A percentile compares a stretch with the other conserved stretches of the same genome.
Conservation (phyloP, 2,329 filamentous ascomycete species). For the Sphaceloma murrayae region DNA sequence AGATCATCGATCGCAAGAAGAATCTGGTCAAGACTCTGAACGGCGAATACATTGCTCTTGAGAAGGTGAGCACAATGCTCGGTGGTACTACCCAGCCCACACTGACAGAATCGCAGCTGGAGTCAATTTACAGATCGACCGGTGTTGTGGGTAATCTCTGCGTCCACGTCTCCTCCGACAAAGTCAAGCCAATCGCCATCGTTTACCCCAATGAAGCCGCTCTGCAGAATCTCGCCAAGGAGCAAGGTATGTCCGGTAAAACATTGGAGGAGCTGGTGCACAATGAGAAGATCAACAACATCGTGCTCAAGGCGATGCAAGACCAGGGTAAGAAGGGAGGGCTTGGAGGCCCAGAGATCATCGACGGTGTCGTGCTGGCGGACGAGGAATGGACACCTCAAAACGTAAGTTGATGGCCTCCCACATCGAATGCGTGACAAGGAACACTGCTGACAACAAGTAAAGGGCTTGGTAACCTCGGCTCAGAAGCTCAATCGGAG, state of each 20-base stretch:
- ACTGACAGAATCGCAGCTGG: constrained; percentile 47
- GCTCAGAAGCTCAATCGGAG: constrained; percentile 46
- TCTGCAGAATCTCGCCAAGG: constrained; percentile 46
- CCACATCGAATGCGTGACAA: constrained; percentile 20
- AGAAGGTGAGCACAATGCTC: constrained; percentile 55
- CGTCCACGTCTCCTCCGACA: constrained; percentile 66
- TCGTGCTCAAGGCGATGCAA: constrained; percentile 63
- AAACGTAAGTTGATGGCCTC: constrained; percentile 61
- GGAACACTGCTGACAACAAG: constrained; percentile 16
- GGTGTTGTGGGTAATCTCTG: constrained; percentile 79
- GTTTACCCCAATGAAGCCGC: constrained; percentile 54
- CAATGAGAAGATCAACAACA: constrained; percentile 53
- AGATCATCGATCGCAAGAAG: constrained; percentile 93
- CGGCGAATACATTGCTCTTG: constrained; percentile 92
- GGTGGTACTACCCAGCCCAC: not conserved
- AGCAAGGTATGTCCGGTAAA: constrained; percentile 51
- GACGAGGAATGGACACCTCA: constrained; percentile 84
- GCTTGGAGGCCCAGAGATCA: constrained; percentile 60
- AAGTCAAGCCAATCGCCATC: constrained; percentile 72
- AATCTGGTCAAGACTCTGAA: constrained; percentile 93
- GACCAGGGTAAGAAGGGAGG: constrained; percentile 55
- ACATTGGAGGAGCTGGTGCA: constrained; percentile 60
- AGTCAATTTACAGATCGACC: constrained; percentile 76
- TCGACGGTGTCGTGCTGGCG: constrained; percentile 65
- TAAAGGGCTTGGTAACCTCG: constrained; percentile 41